Conservation (phyloP, 2,329 filamentous ascomycete species). For the Botryosphaeria dothidea region DNA sequence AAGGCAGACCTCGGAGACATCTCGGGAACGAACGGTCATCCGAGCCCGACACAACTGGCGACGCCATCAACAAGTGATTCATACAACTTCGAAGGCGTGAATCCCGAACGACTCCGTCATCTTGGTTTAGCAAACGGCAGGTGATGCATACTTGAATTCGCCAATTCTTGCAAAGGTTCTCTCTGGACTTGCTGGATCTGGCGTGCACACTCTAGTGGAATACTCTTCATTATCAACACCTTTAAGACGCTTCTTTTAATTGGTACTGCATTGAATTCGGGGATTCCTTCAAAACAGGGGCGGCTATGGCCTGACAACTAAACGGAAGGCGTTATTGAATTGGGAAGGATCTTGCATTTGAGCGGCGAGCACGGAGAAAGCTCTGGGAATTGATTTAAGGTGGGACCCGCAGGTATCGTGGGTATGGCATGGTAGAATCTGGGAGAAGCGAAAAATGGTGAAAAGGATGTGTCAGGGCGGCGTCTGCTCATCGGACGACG, state of each 20-base stretch:
- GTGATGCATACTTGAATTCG: neutral
- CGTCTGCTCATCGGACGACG: neutral
- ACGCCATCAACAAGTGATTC: conserved; percentile 43
- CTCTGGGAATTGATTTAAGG: neutral
- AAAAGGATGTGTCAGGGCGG: conserved; percentile 5
- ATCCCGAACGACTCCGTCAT: conserved; percentile 36
- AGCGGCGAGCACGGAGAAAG: conserved; percentile 9
- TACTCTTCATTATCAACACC: neutral
- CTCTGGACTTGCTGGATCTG: neutral
- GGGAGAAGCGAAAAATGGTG: neutral
- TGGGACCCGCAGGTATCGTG: neutral
- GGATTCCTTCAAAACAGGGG: neutral
- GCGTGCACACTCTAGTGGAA: neutral
- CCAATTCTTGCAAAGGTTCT: neutral
- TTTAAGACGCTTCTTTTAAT: conserved; percentile 2
- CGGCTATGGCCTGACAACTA: conserved; percentile 7
- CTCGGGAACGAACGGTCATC: conserved; percentile 24
- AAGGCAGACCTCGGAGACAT: conserved; percentile 5
- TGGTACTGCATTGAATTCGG: conserved; percentile 1
- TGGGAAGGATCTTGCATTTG: conserved; percentile 6
- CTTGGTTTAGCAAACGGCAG: conserved; percentile 12
- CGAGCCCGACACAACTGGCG: conserved; percentile 46
- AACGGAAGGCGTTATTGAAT: conserved; percentile 3
- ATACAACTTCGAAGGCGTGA: conserved; percentile 34
- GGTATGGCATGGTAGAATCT: neutral